These are phyloP conservation scores for Fusarium floridanum DNA, from an alignment of 2,329 filamentous ascomycete species.

Conservation along the genomic window DNA sequence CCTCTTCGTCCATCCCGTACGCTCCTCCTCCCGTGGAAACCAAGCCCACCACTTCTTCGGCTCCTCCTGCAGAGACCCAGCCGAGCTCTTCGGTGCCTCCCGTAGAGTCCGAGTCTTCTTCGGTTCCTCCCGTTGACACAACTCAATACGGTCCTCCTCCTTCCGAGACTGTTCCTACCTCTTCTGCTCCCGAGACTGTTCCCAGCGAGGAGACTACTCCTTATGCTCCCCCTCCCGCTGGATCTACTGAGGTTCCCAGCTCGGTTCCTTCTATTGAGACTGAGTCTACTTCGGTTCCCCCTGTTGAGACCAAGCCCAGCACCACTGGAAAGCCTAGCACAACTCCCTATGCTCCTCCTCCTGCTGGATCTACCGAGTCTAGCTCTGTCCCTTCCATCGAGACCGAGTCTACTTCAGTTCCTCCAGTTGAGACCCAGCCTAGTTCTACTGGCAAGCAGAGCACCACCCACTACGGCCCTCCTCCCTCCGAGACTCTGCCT, in stretches of 20 bases:
- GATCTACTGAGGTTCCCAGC: not conserved
- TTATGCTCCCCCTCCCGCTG: not conserved
- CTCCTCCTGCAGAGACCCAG: not conserved
- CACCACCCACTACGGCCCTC: not conserved
- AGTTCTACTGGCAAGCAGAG: not conserved
- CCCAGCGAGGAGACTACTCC: not conserved
- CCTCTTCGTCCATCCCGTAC: not conserved
- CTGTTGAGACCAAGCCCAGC: not conserved
- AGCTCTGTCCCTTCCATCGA: not conserved
- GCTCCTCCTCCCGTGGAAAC: constrained; percentile 15
- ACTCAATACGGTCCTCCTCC: constrained; percentile 11
- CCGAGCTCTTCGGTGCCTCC: not conserved
- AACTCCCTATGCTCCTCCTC: not conserved
- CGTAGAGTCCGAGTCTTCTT: not conserved
- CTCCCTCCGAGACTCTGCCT: not conserved
- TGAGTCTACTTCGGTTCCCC: not conserved
- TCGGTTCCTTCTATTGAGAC: not conserved
- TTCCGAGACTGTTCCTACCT: constrained; percentile 1
- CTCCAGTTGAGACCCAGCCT: not conserved
- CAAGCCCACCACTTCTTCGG: not conserved
- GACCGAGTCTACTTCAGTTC: not conserved
- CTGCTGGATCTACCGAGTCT: not conserved
- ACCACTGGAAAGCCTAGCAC: not conserved
- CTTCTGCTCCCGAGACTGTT: not conserved
- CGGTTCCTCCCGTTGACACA: not conserved